Evolutionary conservation across 768 basidiomycete genomes (phyloP), one percentile per base, ranked within the genome.

Genomic region (Suillus fuscotomentosus): DNA sequence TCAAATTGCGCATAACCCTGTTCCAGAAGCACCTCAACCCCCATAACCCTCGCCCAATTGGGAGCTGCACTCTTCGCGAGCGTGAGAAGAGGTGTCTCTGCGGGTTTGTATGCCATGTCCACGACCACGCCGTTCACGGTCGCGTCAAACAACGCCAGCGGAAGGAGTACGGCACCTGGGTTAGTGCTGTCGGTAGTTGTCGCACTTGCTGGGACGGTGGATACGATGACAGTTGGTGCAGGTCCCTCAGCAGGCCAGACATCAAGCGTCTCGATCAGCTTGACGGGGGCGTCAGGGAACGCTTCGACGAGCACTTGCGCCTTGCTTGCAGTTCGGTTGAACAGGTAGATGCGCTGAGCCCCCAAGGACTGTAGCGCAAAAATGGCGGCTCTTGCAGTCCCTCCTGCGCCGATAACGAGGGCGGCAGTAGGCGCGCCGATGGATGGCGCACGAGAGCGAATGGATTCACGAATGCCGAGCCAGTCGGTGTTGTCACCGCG

Each of bases 401-500:
- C 97, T 8, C 97, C 97, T 2, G 95, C 96, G 3, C 97, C 97
- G 65, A 99, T 92, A 62, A 99, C 89, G 63, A 99, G 82, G 22
- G 84, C 91, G 0, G 87, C 82, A 41, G 79, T 66, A 51, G 77
- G 68, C 50, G 74, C 71, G 70, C 65, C 50, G 62, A 63, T 65
- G 3, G 76, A 72, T n/a, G 79, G 75, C 27, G 87, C 77, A 43
- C 79, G 79, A 2, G 78, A 73, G 15, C 70, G 70, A 60, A 88
- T 83, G 69, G 80, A 83, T 20, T 87, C 81, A 17, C 82, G 82
- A 69, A 99, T 96, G 0, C 94, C 97, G 55, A 92, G 77, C 90
- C 97, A 99, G 72, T 99, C 97, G 0, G 96, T 97, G 78, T 99
- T 99, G 71, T 99, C 95, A 2, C 97, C 97, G 51, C 85, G 81